A percentile compares a stretch with the other conserved stretches of the same genome.
Evolutionary conservation across 345 rosid genomes (phyloP).

Genomic region (Lumnitzera littorea): DNA sequence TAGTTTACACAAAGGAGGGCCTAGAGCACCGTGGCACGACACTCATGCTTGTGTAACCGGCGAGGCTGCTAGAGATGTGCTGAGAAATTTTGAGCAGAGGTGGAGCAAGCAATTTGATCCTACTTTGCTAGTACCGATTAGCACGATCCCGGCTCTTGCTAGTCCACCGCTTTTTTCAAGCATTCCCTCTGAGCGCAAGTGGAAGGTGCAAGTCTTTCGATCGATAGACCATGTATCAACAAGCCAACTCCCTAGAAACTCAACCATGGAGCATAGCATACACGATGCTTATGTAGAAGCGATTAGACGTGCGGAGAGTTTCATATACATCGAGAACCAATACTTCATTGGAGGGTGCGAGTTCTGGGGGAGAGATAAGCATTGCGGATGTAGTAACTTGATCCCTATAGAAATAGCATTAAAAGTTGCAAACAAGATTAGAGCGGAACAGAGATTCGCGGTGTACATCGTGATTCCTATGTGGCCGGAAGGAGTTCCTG

Average conservation of each 20-base stretch:
- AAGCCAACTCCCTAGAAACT: slow-evolving; percentile 36
- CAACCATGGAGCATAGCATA: slow-evolving; percentile 53
- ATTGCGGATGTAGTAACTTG: slow-evolving; percentile 68
- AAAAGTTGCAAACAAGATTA: slow-evolving; percentile 55
- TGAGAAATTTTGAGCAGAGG: slow-evolving; percentile 74
- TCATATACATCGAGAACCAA: slow-evolving; percentile 87
- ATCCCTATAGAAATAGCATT: slow-evolving; percentile 81
- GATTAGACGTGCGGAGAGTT: slow-evolving; percentile 64
- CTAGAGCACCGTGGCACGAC: slow-evolving; percentile 95
- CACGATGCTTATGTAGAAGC: slow-evolving; percentile 75
- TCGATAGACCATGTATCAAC: slow-evolving; percentile 66
- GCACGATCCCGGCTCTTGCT: slow-evolving; percentile 29
- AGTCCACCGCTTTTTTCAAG: slow-evolving; percentile 22
- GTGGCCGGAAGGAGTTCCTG: slow-evolving; percentile 96
- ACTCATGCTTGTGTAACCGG: slow-evolving; percentile 62
- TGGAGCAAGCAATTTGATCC: slow-evolving; percentile 76
- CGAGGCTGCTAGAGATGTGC: slow-evolving; percentile 65
- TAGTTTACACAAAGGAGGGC: slow-evolving; percentile 69
- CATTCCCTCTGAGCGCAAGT: slow-evolving; percentile 27
- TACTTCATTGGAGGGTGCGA: slow-evolving; percentile 82
- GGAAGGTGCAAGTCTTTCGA: slow-evolving; percentile 79
- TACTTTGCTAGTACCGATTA: slow-evolving; percentile 35
- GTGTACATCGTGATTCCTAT: slow-evolving; percentile 79
- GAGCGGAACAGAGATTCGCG: slow-evolving; percentile 55
- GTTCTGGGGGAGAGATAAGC: slow-evolving; percentile 54